Base-by-base conservation (phyloP, 352 stramenopile genomes). In the Blastocystis sp. region DNA sequence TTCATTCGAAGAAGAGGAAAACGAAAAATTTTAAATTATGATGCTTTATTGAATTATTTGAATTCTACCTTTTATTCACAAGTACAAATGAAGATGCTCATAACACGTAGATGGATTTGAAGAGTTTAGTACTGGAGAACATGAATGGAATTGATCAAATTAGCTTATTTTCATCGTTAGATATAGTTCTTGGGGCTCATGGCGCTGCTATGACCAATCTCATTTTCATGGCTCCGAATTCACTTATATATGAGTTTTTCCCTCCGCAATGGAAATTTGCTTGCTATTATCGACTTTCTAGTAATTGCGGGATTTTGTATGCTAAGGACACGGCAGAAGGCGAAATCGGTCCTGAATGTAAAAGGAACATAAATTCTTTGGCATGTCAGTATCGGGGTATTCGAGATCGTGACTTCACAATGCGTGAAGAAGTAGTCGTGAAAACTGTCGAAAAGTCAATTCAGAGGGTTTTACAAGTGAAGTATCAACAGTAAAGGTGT, bases 181-280 rank as follows among this genome's bases (percentile, higher is more conserved):
- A 84, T 42, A 6, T 84, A 1, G 1, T 84, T 30, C 9, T 84
- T 17, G 54, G 53, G 5, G 73, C 54, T 37, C 73, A 84, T 57
- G 73, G 73, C 1, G 73, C 73, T 5, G 73, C 53, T 5, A 22
- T 84, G 15, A 84, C 73, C 9, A 84, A 62, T n/a, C 42, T 62
- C 53, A 68, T 84, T 24, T 84, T 66, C n/a, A 84, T 84, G 73
- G 6, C 48, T 22, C 73, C 73, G 33, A 30, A 64, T 35, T 54
- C 24, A 6, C 24, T 44, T 11, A 22, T 84, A 6, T 62, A 54
- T 13, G 73, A 84, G n/a, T 33, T 84, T n/a, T 84, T 84, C 73
- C 73, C 73, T 27, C 73, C 73, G 17, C n/a, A 68, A 35, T 84
- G 51, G 48, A 33, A 40, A 24, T 62, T 68, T 35, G 48, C 51